Evolutionary conservation across 139 green algal species (phyloP), one percentile per base, ranked within the genome.

Genomic region (Deuterostichococcus epilithicus): DNA sequence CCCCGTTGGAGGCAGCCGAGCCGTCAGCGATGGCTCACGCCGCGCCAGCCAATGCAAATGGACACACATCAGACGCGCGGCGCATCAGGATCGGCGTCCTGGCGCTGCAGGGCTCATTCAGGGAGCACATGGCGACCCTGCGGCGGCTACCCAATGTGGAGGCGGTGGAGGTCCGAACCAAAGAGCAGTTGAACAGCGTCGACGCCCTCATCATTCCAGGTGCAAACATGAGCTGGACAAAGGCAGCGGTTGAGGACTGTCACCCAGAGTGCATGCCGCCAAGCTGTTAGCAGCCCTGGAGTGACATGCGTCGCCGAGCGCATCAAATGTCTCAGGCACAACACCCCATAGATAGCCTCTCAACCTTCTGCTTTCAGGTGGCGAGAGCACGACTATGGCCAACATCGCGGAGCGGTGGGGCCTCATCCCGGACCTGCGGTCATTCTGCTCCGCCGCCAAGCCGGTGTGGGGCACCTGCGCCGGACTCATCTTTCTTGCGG

Each of bases 391-490:
- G 1, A 97, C 94, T 6, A 98, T 98, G 93, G 95, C 95, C 3
- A 81, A 90, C 10, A 81, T 98, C 33, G 93, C 92, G 0, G 88
- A 98, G 82, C 85, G 89, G 15, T 97, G 91, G 90, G 94, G 94
- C 6, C 85, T 98, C 26, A 90, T 97, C 25, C 79, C 83, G 58
- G 83, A 92, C 80, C 85, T 98, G 42, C 83, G 82, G 44, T 67
- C 81, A 0, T 97, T 97, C 76, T 79, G 86, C 1, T 73, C 30
- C 0, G 34, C 59, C 23, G 42, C 72, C 35, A 72, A 37, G 6
- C 93, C 96, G 4, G 85, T 99, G 25, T 99, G 96, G 96, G 96
- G 96, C 22, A 99, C 96, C 3, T 99, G 96, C 78, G 96, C 96
- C 8, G 96, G 96, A 23, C 91, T 99, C 75, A 99, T 99, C 74